These are phyloP conservation scores for Monosporozyma solicola DNA, from an alignment of 805 yeast species.

Conservation along the genomic window DNA sequence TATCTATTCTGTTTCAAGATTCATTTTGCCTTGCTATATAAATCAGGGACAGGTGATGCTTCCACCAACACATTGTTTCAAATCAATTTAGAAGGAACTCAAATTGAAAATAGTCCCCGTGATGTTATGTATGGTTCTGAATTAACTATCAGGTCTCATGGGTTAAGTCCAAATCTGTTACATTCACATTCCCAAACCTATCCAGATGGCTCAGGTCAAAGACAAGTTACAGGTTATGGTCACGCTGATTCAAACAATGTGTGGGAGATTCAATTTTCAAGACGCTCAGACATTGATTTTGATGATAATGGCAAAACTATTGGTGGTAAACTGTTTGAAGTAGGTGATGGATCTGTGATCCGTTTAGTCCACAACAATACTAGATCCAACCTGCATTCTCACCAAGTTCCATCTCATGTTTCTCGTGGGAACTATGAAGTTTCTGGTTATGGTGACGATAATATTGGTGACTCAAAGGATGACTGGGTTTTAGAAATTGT, in stretches of 20 bases:
- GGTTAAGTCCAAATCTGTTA: constrained; percentile 61
- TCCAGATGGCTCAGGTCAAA: constrained; percentile 72
- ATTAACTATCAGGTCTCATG: constrained; percentile 48
- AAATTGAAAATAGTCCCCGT: constrained; percentile 60
- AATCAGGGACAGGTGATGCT: constrained; percentile 89
- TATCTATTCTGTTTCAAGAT: constrained; percentile 68
- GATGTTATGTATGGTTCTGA: constrained; percentile 50
- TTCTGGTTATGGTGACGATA: constrained; percentile 61
- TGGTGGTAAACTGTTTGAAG: constrained; percentile 14
- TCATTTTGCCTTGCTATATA: constrained; percentile 67
- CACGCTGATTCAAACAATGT: constrained; percentile 67
- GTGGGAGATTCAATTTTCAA: constrained; percentile 49
- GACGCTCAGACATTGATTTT: constrained; percentile 27
- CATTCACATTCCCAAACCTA: constrained; percentile 68
- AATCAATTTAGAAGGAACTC: constrained; percentile 65
- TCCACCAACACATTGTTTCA: constrained; percentile 86
- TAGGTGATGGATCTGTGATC: constrained; percentile 52
- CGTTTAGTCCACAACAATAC: constrained; percentile 57
- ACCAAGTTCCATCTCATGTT: constrained; percentile 56
- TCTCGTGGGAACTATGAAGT: constrained; percentile 49
- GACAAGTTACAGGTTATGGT: constrained; percentile 72
- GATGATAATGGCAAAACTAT: constrained; percentile 24
- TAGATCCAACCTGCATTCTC: constrained; percentile 62
- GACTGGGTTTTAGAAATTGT: constrained; percentile 69
- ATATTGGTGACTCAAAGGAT: constrained; percentile 62